Evolutionary conservation across 345 rosid species (phyloP), one percentile per base, ranked within the genome.

Genomic region (Moricandia moricandioides): DNA sequence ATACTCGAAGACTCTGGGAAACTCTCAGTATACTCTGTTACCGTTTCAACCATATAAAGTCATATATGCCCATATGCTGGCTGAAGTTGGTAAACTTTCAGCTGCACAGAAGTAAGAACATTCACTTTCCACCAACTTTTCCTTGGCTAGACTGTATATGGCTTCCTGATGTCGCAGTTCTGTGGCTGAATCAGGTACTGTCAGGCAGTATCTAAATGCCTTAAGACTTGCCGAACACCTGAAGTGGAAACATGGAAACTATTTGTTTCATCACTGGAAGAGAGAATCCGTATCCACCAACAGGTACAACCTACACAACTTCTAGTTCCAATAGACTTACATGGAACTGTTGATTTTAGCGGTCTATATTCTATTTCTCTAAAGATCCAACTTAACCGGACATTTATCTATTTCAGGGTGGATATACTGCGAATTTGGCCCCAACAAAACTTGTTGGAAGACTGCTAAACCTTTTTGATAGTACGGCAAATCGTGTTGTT

Each of bases 21-120:
- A 95, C 84, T 86, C 99, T 81, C 99, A 95, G 88, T 92, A 80
- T 80, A 84, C 82, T 68, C 73, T 95, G 80, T 83, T 83, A 66
- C 94, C 96, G 6, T 89, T 95, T 89, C 99, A 92, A 82, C 97
- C 98, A 10, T 95, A 95, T 71, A 95, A 95, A 83, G 80, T 95
- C 74, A 65, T 92, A 43, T 95, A 95, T 84, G 99, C 99, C 8
- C 74, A 87, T 84, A 92, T 95, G 99, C 86, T 95, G 71, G 96
- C 96, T 70, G 99, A 95, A 88, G 90, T 92, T 55, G 99, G 99
- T 70, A 95, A 82, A 83, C 82, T 92, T 78, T 85, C 97, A 9
- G 90, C 88, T 72, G 92, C 99, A 68, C 77, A 86, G 55, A 95
- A 89, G 99, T 95, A 89, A 88, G 97, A 13, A 69, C 8, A 60